Conservation (phyloP, 768 basidiomycete species). For the Gloeostereum incarnatum region DNA sequence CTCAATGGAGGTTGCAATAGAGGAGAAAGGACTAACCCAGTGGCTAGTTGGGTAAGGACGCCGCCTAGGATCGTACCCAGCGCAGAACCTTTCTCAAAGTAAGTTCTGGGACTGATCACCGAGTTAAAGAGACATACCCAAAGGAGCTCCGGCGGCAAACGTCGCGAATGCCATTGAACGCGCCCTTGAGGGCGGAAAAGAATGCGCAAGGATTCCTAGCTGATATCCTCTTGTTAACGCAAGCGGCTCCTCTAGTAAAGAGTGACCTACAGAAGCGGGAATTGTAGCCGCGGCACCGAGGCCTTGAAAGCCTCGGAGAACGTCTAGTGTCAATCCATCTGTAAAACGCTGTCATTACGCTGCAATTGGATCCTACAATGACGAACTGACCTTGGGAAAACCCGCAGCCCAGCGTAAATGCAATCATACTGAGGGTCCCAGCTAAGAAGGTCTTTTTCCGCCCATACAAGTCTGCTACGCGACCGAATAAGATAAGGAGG, state of each 20-base stretch:
- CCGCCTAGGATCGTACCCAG: conserved; percentile 70
- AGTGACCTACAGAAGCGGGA: conserved; percentile 51
- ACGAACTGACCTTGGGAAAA: conserved; percentile 35
- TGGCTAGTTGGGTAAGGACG: conserved; percentile 46
- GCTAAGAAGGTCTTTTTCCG: conserved; percentile 57
- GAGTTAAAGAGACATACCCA: no score
- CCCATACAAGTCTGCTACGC: conserved; percentile 76
- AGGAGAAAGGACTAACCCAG: conserved; percentile 16
- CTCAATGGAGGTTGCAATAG: not conserved
- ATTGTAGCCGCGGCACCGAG: conserved; percentile 68
- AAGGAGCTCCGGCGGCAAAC: conserved; percentile 77
- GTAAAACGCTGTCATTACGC: not conserved
- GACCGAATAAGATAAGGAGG: conserved; percentile 64
- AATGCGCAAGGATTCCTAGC: conserved; percentile 76
- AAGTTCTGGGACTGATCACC: no score
- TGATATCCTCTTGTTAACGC: conserved; percentile 14
- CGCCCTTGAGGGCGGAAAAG: conserved; percentile 57
- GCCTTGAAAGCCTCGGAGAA: conserved; percentile 75
- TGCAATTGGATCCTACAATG: not conserved
- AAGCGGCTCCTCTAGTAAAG: not conserved
- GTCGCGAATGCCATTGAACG: conserved; percentile 76
- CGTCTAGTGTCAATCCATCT: conserved; percentile 53
- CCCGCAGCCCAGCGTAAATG: conserved; percentile 55
- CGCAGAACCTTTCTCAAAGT: no score
- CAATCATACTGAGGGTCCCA: conserved; percentile 45